Conservation (phyloP, 805 yeast species). For the Starmera amethionina region DNA sequence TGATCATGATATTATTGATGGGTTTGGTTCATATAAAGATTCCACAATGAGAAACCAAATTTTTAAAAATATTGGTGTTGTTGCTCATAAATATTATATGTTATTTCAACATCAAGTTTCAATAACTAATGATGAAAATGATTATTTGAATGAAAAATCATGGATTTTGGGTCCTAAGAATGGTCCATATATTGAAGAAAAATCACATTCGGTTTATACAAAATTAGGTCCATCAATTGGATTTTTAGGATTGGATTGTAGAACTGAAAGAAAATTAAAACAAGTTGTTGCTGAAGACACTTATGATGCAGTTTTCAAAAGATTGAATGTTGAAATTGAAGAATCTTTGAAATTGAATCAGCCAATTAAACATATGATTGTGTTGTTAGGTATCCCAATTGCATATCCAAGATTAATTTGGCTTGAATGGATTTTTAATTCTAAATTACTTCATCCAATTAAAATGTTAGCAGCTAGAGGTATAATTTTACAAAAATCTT, state of each 20-base stretch:
- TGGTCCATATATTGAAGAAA: conserved; percentile 65
- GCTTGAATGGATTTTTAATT: conserved; percentile 69
- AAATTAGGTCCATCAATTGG: conserved; percentile 68
- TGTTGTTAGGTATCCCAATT: conserved; percentile 90
- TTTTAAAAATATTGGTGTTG: conserved; percentile 61
- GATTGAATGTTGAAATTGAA: conserved; percentile 47
- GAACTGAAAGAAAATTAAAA: conserved; percentile 73
- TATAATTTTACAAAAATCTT: conserved; percentile 46
- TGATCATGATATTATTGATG: conserved; percentile 96
- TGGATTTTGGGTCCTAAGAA: conserved; percentile 53
- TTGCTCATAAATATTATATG: conserved; percentile 82
- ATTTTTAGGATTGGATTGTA: conserved; percentile 78
- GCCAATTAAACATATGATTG: conserved; percentile 57
- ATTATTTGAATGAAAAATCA: conserved; percentile 29
- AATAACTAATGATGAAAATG: conserved; percentile 31
- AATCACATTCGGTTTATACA: conserved; percentile 59
- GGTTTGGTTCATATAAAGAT: conserved; percentile 83
- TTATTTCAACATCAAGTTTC: conserved; percentile 81
- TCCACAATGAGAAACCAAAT: conserved; percentile 62
- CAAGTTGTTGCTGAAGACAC: conserved; percentile 45
- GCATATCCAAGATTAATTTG: conserved; percentile 91
- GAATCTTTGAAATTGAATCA: conserved; percentile 30
- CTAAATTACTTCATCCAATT: conserved; percentile 52
- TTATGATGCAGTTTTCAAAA: conserved; percentile 49
- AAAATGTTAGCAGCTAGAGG: conserved; percentile 53